Conservation (phyloP, 192 early-diverging fungal species). For the Backusella circina region DNA sequence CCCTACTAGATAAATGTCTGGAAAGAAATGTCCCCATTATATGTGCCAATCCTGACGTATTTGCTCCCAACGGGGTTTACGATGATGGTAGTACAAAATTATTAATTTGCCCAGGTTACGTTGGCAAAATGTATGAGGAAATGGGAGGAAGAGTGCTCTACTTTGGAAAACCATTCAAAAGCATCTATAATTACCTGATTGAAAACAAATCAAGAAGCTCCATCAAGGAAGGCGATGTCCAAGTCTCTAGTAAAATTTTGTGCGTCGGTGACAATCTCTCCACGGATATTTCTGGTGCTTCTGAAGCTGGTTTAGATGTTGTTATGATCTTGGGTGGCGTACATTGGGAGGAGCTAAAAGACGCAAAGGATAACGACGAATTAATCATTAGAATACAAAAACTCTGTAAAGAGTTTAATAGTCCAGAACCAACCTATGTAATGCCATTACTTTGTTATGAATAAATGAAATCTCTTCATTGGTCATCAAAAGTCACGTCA, state of each 20-base stretch:
- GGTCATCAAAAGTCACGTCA: neutral
- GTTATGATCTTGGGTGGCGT: constrained; percentile 25
- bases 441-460: constrained; percentile 14
- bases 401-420: constrained; percentile 12
- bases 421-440: constrained; percentile 19
- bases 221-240: neutral
- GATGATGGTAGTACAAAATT: constrained; percentile 12
- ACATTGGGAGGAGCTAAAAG: constrained; percentile 13
- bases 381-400: constrained; percentile 5
- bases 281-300: constrained; percentile 28
- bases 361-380: neutral
- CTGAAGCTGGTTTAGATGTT: constrained; percentile 20
- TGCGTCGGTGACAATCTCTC: constrained; percentile 29
- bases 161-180: constrained; percentile 32
- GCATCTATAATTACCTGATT: constrained; percentile 24
- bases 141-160: constrained; percentile 28
- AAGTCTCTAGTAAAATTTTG: neutral
- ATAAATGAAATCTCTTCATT: neutral
- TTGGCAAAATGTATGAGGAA: constrained; percentile 23
- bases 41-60: constrained; percentile 33
- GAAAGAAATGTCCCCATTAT: constrained; percentile 15
- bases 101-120: constrained; percentile 20
- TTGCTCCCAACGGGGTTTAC: constrained; percentile 23
- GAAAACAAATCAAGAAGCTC: neutral
- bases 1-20: constrained; percentile 14